Percentiles rank a stretch among this genome's conserved stretches.
phyloP scores from a whole-genome alignment of 2,329 filamentous ascomycete species.

The Neocatenulostroma microsporum region DNA sequence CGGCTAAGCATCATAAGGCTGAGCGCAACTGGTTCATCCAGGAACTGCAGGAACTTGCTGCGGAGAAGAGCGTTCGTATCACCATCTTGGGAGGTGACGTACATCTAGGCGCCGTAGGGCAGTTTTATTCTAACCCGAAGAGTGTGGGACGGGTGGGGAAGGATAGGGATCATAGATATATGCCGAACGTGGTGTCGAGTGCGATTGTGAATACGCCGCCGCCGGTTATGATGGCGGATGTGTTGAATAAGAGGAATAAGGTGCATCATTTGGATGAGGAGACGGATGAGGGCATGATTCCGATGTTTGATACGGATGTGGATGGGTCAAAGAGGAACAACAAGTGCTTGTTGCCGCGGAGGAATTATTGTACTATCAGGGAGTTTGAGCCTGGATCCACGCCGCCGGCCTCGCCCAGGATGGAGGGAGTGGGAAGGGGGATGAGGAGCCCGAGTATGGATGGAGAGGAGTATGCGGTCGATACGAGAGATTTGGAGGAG shows the following conservation, averaged over 20 bases:
- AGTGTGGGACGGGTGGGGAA: constrained; percentile 68
- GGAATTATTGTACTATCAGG: constrained; percentile 93
- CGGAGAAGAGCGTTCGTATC: constrained; percentile 82
- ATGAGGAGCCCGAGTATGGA: constrained; percentile 7
- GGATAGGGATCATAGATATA: constrained; percentile 89
- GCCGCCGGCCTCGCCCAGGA: constrained; percentile 59
- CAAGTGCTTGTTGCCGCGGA: constrained; percentile 74
- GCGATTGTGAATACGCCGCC: constrained; percentile 91
- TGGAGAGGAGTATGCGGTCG: not conserved
- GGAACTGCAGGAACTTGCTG: constrained; percentile 86
- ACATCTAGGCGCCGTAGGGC: constrained; percentile 82
- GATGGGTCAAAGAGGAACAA: constrained; percentile 88
- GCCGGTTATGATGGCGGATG: constrained; percentile 77
- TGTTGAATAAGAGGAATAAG: constrained; percentile 88
- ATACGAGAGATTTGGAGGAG: not conserved
- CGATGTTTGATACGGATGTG: constrained; percentile 81
- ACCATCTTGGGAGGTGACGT: constrained; percentile 94
- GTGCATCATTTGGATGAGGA: constrained; percentile 56
- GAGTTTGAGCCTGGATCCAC: constrained; percentile 73
- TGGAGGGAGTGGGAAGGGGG: constrained; percentile 11
- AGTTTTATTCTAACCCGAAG: constrained; percentile 91
- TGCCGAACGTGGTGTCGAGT: constrained; percentile 90
- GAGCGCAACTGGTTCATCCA: constrained; percentile 82
- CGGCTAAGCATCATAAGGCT: constrained; percentile 84
- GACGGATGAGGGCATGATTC: constrained; percentile 94